Evolutionary conservation across 2,329 filamentous ascomycete species (phyloP).

Genomic region (Seiridium cupressi): DNA sequence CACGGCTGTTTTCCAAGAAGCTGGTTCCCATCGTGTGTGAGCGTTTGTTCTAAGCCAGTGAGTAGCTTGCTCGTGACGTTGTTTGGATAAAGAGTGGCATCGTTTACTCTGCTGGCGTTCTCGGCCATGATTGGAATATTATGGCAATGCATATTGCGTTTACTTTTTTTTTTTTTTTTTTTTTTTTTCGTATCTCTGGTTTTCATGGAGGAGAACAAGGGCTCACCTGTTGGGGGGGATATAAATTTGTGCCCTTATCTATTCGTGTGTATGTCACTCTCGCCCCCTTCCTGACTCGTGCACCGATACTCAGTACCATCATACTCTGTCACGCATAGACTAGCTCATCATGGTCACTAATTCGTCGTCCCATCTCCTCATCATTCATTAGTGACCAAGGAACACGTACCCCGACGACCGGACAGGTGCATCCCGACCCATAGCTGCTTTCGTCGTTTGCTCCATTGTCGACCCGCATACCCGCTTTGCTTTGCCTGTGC

Average conservation of each 20-base stretch:
- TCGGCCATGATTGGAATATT: not conserved
- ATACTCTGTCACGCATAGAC: not conserved
- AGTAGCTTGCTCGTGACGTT: not conserved
- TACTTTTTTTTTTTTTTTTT: not conserved
- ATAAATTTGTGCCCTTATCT: not conserved
- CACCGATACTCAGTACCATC: not conserved
- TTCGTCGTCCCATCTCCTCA: not conserved
- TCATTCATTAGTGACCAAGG: not conserved
- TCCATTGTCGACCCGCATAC: constrained; percentile 2
- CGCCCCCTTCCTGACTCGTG: not conserved
- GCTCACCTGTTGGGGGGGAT: not conserved
- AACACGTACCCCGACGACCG: not conserved
- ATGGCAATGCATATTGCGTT: not conserved
- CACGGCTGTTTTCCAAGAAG: constrained; percentile 30
- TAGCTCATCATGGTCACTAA: constrained; percentile 1
- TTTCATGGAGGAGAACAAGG: not conserved
- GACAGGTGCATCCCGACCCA: not conserved
- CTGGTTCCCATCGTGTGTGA: not conserved
- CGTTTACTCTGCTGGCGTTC: not conserved
- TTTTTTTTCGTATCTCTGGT: not conserved
- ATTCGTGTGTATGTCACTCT: not conserved
- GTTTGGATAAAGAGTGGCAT: not conserved
- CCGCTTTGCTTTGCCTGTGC: not conserved
- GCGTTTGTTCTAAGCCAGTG: not conserved
- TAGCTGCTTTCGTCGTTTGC: not conserved